phyloP scores from a whole-genome alignment of 2,329 filamentous ascomycete species.

The Penicillium hesseltinei region DNA sequence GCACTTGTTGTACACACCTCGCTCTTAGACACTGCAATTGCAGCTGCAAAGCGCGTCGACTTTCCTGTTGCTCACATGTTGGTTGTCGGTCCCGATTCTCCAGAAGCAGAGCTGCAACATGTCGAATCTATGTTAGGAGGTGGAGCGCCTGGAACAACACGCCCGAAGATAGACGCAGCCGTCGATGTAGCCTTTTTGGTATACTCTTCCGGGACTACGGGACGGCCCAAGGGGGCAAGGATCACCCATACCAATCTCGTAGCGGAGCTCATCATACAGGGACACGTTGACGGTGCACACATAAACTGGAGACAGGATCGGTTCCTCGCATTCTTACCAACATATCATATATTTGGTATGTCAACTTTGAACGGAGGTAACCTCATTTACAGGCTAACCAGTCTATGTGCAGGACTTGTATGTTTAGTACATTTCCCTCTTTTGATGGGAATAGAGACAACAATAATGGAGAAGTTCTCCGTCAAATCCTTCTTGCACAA shows the following conservation, averaged over 20 bases:
- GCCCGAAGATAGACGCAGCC: slow-evolving; percentile 2
- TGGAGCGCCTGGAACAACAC: background rate
- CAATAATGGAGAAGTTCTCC: slow-evolving; percentile 18
- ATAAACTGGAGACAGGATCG: slow-evolving; percentile 13
- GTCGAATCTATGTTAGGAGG: background rate
- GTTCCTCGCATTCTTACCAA: slow-evolving; percentile 16
- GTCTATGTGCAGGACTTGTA: slow-evolving; percentile 11
- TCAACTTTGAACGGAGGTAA: background rate
- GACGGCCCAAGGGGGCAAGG: slow-evolving; percentile 28
- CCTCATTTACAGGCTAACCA: background rate
- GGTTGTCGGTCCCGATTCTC: slow-evolving; percentile 1
- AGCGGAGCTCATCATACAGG: slow-evolving; percentile 12
- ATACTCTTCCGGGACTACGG: slow-evolving; percentile 35
- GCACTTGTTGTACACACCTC: slow-evolving; percentile 10
- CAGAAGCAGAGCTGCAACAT: background rate
- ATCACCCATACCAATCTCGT: slow-evolving; percentile 21
- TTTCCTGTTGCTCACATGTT: slow-evolving; percentile 11
- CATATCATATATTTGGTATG: slow-evolving; percentile 21
- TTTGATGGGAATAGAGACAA: slow-evolving; percentile 12
- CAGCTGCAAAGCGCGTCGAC: slow-evolving; percentile 3
- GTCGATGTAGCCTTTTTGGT: slow-evolving; percentile 26
- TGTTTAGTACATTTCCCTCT: slow-evolving; percentile 18
- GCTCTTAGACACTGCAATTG: slow-evolving; percentile 4
- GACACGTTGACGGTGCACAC: background rate
- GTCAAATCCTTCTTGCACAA: slow-evolving; percentile 9